These are phyloP conservation scores for Sporothrix pseudoabietina DNA, from an alignment of 2,329 filamentous ascomycete genomes.

Conservation along the genomic window DNA sequence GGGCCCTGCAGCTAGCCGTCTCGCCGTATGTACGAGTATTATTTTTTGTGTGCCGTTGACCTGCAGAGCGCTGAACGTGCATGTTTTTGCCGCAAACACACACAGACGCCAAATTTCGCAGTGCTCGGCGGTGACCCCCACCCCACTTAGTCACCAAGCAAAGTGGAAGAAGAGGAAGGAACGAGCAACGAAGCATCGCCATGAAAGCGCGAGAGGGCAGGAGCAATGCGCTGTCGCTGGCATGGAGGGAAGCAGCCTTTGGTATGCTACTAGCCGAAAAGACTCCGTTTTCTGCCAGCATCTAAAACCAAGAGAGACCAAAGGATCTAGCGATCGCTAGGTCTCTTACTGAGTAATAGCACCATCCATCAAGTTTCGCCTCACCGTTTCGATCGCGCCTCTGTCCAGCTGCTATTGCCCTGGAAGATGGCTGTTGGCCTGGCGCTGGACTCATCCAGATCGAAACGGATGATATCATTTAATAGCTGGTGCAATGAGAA, in stretches of 20 bases:
- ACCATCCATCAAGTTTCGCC: background rate
- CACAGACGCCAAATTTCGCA: conserved; percentile 5
- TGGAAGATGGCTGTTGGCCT: background rate
- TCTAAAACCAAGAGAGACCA: background rate
- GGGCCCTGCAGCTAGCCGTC: conserved; percentile 15
- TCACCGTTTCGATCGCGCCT: background rate
- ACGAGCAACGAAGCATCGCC: conserved; percentile 13
- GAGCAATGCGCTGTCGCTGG: background rate
- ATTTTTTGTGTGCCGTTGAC: background rate
- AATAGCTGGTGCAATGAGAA: background rate
- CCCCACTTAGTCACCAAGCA: conserved; percentile 23
- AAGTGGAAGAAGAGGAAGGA: conserved; percentile 17
- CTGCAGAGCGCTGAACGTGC: conserved; percentile 7
- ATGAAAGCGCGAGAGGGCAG: background rate
- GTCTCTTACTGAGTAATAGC: background rate
- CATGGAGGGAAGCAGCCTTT: conserved; percentile 4
- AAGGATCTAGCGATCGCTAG: conserved; percentile 4
- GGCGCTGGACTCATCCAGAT: background rate
- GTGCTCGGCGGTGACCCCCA: conserved; percentile 16
- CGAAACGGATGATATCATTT: background rate
- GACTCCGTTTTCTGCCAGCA: background rate
- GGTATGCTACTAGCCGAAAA: background rate
- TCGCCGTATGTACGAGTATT: background rate
- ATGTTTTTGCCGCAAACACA: conserved; percentile 12
- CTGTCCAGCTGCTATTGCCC: background rate